Evolutionary conservation across 169 alveolate species (phyloP), one percentile per base, ranked within the genome.

Genomic region (Plasmodium gaboni): DNA sequence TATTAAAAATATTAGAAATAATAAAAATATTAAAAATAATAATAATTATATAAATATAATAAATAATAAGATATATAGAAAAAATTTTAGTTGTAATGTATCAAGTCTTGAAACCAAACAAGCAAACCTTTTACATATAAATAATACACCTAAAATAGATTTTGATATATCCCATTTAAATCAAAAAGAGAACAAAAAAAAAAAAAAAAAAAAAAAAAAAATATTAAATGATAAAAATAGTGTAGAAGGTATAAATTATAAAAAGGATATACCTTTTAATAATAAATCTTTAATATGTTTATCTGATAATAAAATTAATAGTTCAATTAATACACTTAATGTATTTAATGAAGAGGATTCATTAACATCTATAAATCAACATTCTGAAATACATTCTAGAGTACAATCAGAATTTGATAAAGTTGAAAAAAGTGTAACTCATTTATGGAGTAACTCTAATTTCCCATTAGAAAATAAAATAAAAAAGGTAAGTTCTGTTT

Each of bases 231-330:
- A 51, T 22, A 4, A 70, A 28, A 70, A 13, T 32, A 10, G 32
- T 71, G 22, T 71, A 48, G 15, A 12, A 71, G 51, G 28, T 46
- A 48, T 24, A 19, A 71, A 7, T 8, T 1, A 73, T 10, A 15
- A 73, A 32, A 42, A 59, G 65, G 70, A 28, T 46, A n/a, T 59
- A 38, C 5, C 48, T 2, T 26, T 24, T 50, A 74, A 50, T 42
- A 60, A 74, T 59, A 74, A 74, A 51, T 19, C 46, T 26, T 19
- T n/a, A 50, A 74, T 24, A 32, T 12, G 53, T 19, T 60, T 61
- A 15, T 73, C 87, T 59, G 6, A 15, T 44, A 42, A 60, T 61
- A 74, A 46, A 19, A 60, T 74, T 60, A 44, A 67, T 19, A 74
- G 63, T 9, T 50, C 63, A 15, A 38, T 50, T 50, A 60, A 74